Evolutionary conservation across 768 basidiomycete species (phyloP), one percentile per base, ranked within the genome.

Genomic region (Saitozyma sp.): DNA sequence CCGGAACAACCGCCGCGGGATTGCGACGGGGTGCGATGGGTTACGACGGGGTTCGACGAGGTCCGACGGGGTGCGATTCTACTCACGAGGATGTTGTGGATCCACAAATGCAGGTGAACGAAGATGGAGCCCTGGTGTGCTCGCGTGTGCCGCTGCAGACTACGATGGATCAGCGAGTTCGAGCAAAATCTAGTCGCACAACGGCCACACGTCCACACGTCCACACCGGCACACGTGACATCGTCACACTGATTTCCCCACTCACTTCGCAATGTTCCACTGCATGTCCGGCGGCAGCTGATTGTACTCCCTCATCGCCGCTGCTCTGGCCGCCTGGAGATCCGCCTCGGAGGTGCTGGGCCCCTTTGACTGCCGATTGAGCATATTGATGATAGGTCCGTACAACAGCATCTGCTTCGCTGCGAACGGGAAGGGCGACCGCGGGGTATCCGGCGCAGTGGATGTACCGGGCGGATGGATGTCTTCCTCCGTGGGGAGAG

Each of bases 251-350:
- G 42, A 11, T 39, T 20, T 1, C 0, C 17, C 8, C 14, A 68
- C 72, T 63, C 51, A 72, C 73, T 75, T 75, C 9, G 41, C 29
- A 0, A 69, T 66, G 42, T 63, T 70, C 66, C 67, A 75, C 19
- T 58, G 59, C 58, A 75, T 63, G 17, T 64, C 62, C 16, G 50
- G 16, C 4, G 73, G 73, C 1, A 75, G 50, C 7, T 64, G 37
- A 39, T 64, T 61, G 51, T 75, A 75, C 38, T 57, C 56, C 20
- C 54, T 17, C 3, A 70, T 68, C 8, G 69, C 67, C 0, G 39
- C 19, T 10, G 45, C 42, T 41, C 64, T 16, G 0, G 57, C 61
- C 4, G 42, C 39, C 37, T 45, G 58, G 14, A 63, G 46, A 16
- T 57, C 59, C 29, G 38, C 49, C 42, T 51, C 40, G 10, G 29